These are phyloP conservation scores for Pseudocohnilembus persalinus DNA, from an alignment of 169 alveolate species.

Conservation along the genomic window DNA sequence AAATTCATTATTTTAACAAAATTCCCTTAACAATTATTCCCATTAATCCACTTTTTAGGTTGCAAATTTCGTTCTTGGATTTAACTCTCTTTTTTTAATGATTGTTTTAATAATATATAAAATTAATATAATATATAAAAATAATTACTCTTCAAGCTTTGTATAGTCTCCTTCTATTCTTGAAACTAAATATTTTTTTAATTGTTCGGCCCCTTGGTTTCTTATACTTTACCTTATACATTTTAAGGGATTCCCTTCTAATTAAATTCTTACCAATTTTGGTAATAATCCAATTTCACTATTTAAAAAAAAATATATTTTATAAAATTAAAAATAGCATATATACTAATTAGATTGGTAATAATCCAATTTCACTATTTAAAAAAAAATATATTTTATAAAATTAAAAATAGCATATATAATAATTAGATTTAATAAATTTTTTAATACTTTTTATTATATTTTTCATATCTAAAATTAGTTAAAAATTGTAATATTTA, in stretches of 20 bases:
- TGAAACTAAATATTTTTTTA: conserved; percentile 69
- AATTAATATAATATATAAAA: neutral
- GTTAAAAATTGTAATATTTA: too few species aligned
- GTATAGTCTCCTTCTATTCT: conserved; percentile 71
- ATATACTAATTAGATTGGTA: too few species aligned
- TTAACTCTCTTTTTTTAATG: conserved; percentile 30
- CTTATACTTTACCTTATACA: conserved; percentile 76
- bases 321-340: neutral
- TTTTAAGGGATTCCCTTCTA: conserved; percentile 86
- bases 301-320: too few species aligned
- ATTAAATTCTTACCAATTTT: conserved; percentile 65
- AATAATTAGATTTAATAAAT: too few species aligned
- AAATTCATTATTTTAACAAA: conserved; percentile 38
- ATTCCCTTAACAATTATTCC: conserved; percentile 59
- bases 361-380: conserved; percentile 58
- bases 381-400: too few species aligned
- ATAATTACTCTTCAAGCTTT: conserved; percentile 43
- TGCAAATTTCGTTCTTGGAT: conserved; percentile 37
- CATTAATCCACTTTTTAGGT: conserved; percentile 45
- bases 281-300: conserved; percentile 69
- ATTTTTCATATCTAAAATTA: too few species aligned
- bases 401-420: neutral
- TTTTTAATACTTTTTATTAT: too few species aligned
- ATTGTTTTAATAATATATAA: neutral
- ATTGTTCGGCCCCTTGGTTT: conserved; percentile 74